Evolutionary conservation across 2,329 filamentous ascomycete species (phyloP), one percentile per base, ranked within the genome.

Genomic region (Atkinsonella texensis): DNA sequence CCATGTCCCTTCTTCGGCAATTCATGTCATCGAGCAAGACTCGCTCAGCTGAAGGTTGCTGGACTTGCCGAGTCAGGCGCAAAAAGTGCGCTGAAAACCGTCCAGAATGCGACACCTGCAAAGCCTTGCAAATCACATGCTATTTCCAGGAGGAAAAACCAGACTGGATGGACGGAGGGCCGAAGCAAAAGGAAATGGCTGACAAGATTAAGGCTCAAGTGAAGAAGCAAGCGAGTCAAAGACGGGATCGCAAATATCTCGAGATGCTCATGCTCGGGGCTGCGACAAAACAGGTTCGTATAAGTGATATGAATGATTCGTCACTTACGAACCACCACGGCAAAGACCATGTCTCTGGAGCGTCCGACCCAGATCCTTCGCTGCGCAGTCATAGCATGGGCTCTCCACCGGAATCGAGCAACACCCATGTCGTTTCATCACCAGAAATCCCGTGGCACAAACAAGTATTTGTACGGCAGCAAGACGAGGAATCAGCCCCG

Each of bases 1-100:
- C 46, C 48, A 62, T 61, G 58, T 55, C 60, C 23, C 51, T 57
- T 31, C 51, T 60, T 28, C 52, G 54, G 31, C 54, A 56, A 45
- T 55, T 60, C 48, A 54, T 63, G 50, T 51, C 58, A 35, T 45
- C 53, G 48, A 69, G 64, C 53, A 57, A 55, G 46, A 46, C 49
- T 32, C 67, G 72, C 41, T 72, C 69, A 53, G 69, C 68, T 48
- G 70, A 68, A 8, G 77, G 77, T 53, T 82, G 79, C 60, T 81
- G 77, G 76, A 82, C 77, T 2, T 83, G 80, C 58, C 73, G 78
- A 20, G 68, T 81, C 11, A 74, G 80, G 18, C 76, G 76, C 57
- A 83, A 83, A 59, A 81, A 80, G 59, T 83, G 80, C 58, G 76
- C 81, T 55, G 75, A 80, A 59, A 66, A 58, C 23, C 70, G 68